A percentile compares a stretch with the other conserved stretches of the same genome.
These are phyloP conservation scores for Kodamaea alishanica DNA, from an alignment of 1,139 yeast species.

Conservation along the genomic window DNA sequence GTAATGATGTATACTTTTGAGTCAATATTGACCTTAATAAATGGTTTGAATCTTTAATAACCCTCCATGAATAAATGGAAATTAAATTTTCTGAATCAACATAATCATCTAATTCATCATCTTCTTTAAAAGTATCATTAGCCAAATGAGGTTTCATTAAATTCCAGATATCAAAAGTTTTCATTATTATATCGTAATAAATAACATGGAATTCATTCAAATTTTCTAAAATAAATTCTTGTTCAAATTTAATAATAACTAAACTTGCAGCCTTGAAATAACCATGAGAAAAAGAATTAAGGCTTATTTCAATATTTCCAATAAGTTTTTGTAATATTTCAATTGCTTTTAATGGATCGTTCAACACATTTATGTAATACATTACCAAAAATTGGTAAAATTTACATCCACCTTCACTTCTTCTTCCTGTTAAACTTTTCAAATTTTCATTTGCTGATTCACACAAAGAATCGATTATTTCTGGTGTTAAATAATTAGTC, in stretches of 20 bases:
- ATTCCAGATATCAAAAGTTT: slow-evolving; percentile 47
- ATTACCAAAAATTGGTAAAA: slow-evolving; percentile 49
- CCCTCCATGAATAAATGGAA: slow-evolving; percentile 78
- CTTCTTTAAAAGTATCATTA: slow-evolving; percentile 45
- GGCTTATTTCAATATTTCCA: slow-evolving; percentile 21
- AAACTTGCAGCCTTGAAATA: slow-evolving; percentile 53
- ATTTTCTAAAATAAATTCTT: neutral
- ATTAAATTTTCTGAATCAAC: slow-evolving; percentile 41
- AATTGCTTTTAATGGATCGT: slow-evolving; percentile 14
- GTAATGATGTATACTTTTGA: neutral
- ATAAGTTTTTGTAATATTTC: slow-evolving; percentile 32
- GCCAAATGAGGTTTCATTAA: slow-evolving; percentile 53
- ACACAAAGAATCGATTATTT: slow-evolving; percentile 17
- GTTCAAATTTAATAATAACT: slow-evolving; percentile 20
- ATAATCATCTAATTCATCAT: slow-evolving; percentile 18
- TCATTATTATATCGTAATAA: slow-evolving; percentile 6
- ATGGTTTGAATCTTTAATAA: slow-evolving; percentile 70
- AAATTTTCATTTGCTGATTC: slow-evolving; percentile 43
- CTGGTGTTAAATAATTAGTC: slow-evolving; percentile 5
- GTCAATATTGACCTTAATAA: slow-evolving; percentile 45
- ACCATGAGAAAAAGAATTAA: slow-evolving; percentile 52
- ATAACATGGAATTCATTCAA: slow-evolving; percentile 1
- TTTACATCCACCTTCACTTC: slow-evolving; percentile 80
- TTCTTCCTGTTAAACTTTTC: slow-evolving; percentile 59
- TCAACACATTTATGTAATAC: slow-evolving; percentile 14